Evolutionary conservation across 345 rosid species (phyloP).

Genomic region (Gynandropsis gynandra): DNA sequence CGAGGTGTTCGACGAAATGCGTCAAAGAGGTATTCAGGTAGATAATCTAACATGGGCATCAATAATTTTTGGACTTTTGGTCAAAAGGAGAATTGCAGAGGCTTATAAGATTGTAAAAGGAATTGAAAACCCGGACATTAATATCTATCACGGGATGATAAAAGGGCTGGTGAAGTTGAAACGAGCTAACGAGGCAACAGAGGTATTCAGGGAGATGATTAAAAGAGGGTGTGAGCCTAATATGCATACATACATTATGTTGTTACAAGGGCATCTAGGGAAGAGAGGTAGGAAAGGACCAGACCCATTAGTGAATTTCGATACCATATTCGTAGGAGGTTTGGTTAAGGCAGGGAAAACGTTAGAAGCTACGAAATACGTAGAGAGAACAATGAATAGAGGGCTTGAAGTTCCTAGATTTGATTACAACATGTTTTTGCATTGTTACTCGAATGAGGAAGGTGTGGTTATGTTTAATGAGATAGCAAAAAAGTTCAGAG

Average conservation of each 20-base stretch:
- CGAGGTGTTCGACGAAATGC: conserved; percentile 61
- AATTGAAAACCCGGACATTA: conserved; percentile 51
- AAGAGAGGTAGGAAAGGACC: conserved; percentile 82
- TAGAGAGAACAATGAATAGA: conserved; percentile 58
- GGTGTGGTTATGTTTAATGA: conserved; percentile 67
- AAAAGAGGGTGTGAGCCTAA: conserved; percentile 71
- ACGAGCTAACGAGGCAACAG: conserved; percentile 58
- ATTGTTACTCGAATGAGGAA: conserved; percentile 67
- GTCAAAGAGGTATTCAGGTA: conserved; percentile 40
- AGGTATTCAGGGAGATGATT: conserved; percentile 76
- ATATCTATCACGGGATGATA: conserved; percentile 59
- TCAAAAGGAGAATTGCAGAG: conserved; percentile 47
- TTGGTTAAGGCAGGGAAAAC: conserved; percentile 73
- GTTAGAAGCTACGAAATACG: conserved; percentile 65
- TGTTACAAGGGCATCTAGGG: conserved; percentile 86
- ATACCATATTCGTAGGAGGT: conserved; percentile 83
- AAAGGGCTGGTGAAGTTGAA: conserved; percentile 62
- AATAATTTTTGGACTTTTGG: conserved; percentile 47
- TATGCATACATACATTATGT: conserved; percentile 85
- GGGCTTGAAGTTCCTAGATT: conserved; percentile 76
- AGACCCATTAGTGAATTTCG: conserved; percentile 66
- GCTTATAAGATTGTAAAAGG: conserved; percentile 36
- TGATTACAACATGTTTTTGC: conserved; percentile 79
- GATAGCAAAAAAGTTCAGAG: conserved; percentile 55
- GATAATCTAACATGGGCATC: conserved; percentile 45